A percentile compares a stretch with the other conserved stretches of the same genome.
Conservation (phyloP, 257 asterid species). For the Ophiorrhiza pumila region DNA sequence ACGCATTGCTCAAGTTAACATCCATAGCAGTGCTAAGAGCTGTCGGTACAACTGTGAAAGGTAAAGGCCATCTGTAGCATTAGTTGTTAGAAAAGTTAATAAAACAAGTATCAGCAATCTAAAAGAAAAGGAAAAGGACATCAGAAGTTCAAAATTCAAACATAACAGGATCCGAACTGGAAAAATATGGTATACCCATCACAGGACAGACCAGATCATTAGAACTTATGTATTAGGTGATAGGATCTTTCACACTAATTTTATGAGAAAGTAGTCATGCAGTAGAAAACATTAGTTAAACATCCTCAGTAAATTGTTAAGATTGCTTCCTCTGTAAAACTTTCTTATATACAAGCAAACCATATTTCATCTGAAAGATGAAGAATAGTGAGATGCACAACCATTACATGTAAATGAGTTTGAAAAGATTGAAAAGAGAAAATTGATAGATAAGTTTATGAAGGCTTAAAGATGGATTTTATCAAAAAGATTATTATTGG, state of each 20-base stretch:
- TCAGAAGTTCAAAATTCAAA: background rate
- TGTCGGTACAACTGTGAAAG: constrained; percentile 99
- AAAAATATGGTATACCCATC: background rate
- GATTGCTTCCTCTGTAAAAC: background rate
- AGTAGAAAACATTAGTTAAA: background rate
- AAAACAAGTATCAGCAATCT: constrained; percentile 31
- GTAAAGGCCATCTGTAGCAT: constrained; percentile 93
- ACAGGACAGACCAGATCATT: background rate
- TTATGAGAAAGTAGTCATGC: background rate
- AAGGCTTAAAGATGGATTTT: background rate
- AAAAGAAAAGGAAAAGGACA: background rate
- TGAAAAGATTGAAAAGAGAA: background rate
- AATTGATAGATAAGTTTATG: background rate
- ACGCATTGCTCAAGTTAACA: constrained; percentile 90
- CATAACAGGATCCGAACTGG: background rate
- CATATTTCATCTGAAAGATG: background rate
- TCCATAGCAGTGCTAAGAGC: constrained; percentile 99
- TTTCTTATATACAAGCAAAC: background rate
- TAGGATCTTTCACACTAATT: background rate
- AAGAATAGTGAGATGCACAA: background rate
- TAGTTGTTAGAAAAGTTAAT: constrained; percentile 79
- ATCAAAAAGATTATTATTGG: background rate
- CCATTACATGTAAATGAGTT: background rate
- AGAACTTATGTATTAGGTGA: background rate
- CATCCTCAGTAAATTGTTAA: background rate